Base-by-base conservation (phyloP, 257 asterid species). In the Scutellaria minor region DNA sequence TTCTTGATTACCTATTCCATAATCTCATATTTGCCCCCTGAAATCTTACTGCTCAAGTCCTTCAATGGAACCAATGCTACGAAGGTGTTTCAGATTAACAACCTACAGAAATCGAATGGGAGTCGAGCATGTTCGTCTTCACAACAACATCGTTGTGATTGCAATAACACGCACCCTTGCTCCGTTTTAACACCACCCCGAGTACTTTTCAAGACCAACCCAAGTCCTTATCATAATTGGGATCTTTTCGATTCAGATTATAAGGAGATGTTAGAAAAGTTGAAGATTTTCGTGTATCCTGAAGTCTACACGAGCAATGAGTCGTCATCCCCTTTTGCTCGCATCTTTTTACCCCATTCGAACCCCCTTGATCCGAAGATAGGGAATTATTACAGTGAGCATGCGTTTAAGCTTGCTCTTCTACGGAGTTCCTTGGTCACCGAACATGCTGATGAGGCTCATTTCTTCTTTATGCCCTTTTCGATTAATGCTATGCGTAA, bases 331-430 rank as follows among this genome's bases (percentile, higher is more conserved):
- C 79, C 85, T 15, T 83, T 66, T 44, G 79, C 88, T 2, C 58
- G 58, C 20, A 68, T 89, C 31, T 89, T 86, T 60, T 82, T 80
- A 63, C 97, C 97, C 65, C 84, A 82, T 40, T 68, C 88, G 2
- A 55, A 87, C 59, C 91, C 87, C 64, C 55, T 59, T 14, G 75
- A 91, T 69, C 90, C 90, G 0, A 89, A 83, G 39, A 31, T 84
- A 13, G 96, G 97, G n/a, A 91, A 91, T 64, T 91, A 91, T 48
- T 91, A 69, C 86, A 91, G 95, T 46, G 96, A 89, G 75, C 96
- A 91, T 42, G 91, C 89, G 7, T 91, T 91, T 64, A 89, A 91
- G 84, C 78, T 77, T n/a, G 84, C 96, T 64, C 95, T 91, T 54
- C 80, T 91, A 8, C 75, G 18, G 42, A 87, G 93, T 53, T 27